A percentile compares a stretch with the other conserved stretches of the same genome.
Evolutionary conservation across 371 early-diverging fungal genomes (phyloP).

Genomic region (Apophysomyces ossiformis): DNA sequence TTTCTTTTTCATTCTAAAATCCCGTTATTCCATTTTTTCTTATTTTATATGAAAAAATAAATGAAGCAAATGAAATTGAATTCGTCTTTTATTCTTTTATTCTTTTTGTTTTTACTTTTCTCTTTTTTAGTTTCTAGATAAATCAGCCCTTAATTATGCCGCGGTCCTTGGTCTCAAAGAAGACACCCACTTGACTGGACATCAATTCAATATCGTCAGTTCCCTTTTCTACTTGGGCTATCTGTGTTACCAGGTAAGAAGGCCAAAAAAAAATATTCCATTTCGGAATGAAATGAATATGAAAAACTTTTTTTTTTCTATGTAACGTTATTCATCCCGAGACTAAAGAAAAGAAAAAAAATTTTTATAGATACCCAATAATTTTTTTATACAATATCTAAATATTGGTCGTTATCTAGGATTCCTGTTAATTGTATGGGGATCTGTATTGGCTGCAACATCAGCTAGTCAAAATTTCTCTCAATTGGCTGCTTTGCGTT

Average conservation of each 20-base stretch:
- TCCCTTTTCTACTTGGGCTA: slow-evolving; percentile 46
- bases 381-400: slow-evolving; percentile 38
- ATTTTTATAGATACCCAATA: slow-evolving; percentile 38
- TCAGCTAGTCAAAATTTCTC: slow-evolving; percentile 33
- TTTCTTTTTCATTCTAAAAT: no score
- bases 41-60: no score
- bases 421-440: slow-evolving; percentile 36
- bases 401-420: slow-evolving; percentile 38
- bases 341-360: neutral
- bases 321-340: neutral
- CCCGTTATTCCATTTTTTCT: no score
- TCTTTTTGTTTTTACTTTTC: neutral
- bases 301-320: neutral
- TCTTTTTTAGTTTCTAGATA: slow-evolving; percentile 36
- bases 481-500: slow-evolving; percentile 34
- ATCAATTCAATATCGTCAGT: slow-evolving; percentile 38
- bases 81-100: no score
- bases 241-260: slow-evolving; percentile 35
- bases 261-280: neutral
- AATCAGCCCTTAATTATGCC: slow-evolving; percentile 33
- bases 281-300: neutral
- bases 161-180: slow-evolving; percentile 30
- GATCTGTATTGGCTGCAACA: slow-evolving; percentile 28
- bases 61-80: no score
- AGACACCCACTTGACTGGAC: slow-evolving; percentile 24